Evolutionary conservation across 306 rosid species (phyloP), one percentile per base, ranked within the genome.

Genomic region (Cucumis hystrix): DNA sequence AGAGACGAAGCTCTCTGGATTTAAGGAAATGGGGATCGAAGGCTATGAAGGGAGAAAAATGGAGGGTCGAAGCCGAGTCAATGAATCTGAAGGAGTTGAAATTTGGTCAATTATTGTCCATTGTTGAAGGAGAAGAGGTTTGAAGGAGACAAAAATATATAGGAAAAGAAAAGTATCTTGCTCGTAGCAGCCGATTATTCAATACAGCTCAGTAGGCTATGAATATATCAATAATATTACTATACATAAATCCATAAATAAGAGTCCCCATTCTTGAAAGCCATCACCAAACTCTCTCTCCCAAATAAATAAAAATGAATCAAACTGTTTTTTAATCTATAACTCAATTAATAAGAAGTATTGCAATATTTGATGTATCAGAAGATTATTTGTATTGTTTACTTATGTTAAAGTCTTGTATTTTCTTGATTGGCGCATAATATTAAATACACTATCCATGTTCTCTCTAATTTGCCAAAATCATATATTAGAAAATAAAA

Each of bases 21-120:
- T 68, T 43, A 41, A 17, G 74, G 55, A 67, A 68, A 11, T 43
- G 55, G 56, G 74, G 73, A 66, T 68, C 57, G 37, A 69, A 69
- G 75, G 5, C 33, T 51, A 25, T 4, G 56, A 51, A 52, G 61
- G 25, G 10, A 52, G 76, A 72, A 23, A 17, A 52, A 72, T 54
- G 77, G 77, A 52, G 49, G 77, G 18, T 45, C 0, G 10, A 18
- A 41, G 55, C 54, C 25, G 60, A 51, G 43, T 25, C 76, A 7
- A 52, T 18, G 47, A 30, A 73, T 51, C 61, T 2, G 45, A 67
- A 40, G 77, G 49, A 23, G 41, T 30, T 25, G 77, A 72, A 71
- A 33, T 5, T 33, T 51, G 77, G 77, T 73, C 77, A 73, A 73
- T 33, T 51, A 52, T 69, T 69, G 75, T 52, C 17, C 77, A 73